Base-by-base conservation (phyloP, 495 filamentous ascomycete genomes). In the Tuber magnatum region DNA sequence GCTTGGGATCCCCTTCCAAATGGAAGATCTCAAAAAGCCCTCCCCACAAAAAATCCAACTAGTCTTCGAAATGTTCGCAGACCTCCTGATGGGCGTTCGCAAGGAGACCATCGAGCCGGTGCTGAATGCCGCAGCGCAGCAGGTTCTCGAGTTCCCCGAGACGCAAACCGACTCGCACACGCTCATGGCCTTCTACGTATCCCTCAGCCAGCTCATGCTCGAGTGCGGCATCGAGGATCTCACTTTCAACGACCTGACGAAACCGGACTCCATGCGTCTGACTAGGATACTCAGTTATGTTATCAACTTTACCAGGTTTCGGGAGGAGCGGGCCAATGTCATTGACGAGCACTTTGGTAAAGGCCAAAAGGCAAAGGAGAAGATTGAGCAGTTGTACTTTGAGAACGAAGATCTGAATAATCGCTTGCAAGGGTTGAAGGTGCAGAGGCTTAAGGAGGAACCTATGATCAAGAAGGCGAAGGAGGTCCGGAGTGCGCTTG, bases 261-360 rank as follows among this genome's bases (percentile, higher is more conserved):
- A 91, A 84, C 95, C 95, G 39, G 96, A 93, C 20, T 92, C 93
- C 81, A 90, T 90, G 72, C 91, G 95, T 72, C 88, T 99, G 8
- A 90, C 92, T 75, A 93, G 92, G 84, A 94, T 97, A 75, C 94
- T 98, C 81, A 94, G 92, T 41, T 97, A 97, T 82, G 87, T 98
- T 72, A 98, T 99, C 84, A 99, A 99, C 84, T 99, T 99, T 84
- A 93, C 97, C 71, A 89, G 95, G 70, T 99, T 97, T 85, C 92
- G 96, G 76, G 94, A 97, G 85, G 92, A 90, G 73, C 94, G 97
- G 84, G 92, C 91, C 10, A 84, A 86, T 22, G 88, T 93, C 3
- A 97, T 97, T 70, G 93, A 95, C 78, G 91, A 94, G 82, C 92
- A 98, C 83, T 94, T 93, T 85, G 93, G 96, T 86, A 92, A 92